A percentile compares a stretch with the other conserved stretches of the same genome.
These are phyloP conservation scores for Hanseniaspora valbyensis DNA, from an alignment of 805 yeast species.

Conservation along the genomic window DNA sequence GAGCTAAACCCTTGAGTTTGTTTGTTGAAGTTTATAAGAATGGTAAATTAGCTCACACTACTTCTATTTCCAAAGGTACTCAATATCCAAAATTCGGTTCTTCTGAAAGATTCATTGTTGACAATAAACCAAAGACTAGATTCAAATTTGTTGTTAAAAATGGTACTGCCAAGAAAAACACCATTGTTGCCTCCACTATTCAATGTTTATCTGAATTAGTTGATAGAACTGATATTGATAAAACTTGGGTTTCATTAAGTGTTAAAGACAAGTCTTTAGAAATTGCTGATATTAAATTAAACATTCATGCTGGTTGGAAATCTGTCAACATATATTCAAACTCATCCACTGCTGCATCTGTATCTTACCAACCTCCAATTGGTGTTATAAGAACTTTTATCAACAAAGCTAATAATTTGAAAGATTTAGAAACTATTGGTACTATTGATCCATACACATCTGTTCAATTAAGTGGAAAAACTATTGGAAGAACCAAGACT, in stretches of 20 bases:
- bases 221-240: conserved; percentile 67
- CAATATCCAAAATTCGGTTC: conserved; percentile 59
- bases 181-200: conserved; percentile 45
- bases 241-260: conserved; percentile 59
- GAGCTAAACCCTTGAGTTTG: conserved; percentile 45
- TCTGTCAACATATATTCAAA: conserved; percentile 67
- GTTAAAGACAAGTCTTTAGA: conserved; percentile 27
- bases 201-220: conserved; percentile 54
- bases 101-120: conserved; percentile 54
- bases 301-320: conserved; percentile 66
- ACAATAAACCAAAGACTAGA: conserved; percentile 60
- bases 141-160: conserved; percentile 58
- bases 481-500: conserved; percentile 66
- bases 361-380: conserved; percentile 86
- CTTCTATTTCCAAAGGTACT: conserved; percentile 46
- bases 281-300: conserved; percentile 57
- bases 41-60: conserved; percentile 46
- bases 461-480: conserved; percentile 63
- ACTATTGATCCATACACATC: conserved; percentile 86
- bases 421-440: conserved; percentile 81
- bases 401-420: conserved; percentile 58
- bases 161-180: conserved; percentile 39
- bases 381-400: conserved; percentile 76
- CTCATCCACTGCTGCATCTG: conserved; percentile 39
- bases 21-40: conserved; percentile 63